phyloP scores from a whole-genome alignment of 1,284 basidiomycete species.

The Pholiota adiposa region DNA sequence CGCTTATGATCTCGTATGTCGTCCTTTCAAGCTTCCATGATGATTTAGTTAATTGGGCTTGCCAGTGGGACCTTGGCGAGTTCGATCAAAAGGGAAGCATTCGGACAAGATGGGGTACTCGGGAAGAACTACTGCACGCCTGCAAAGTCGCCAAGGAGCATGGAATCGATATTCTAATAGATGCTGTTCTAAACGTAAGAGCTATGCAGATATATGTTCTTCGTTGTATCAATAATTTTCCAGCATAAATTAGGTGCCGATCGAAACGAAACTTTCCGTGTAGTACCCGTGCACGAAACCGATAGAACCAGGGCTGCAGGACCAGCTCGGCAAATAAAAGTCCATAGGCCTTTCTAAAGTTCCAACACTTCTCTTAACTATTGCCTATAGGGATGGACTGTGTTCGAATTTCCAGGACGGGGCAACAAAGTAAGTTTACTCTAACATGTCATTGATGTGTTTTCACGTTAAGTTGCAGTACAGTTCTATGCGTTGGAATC shows the following conservation, averaged over 20 bases:
- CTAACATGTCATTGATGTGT: not conserved
- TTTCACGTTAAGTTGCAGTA: conserved; percentile 48
- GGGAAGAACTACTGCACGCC: conserved; percentile 76
- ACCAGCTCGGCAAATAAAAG: conserved; percentile 73
- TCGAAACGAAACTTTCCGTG: conserved; percentile 75
- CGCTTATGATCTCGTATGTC: conserved; percentile 75
- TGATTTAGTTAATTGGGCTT: not conserved
- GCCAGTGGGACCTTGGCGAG: conserved; percentile 90
- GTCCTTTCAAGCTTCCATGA: not conserved
- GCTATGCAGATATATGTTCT: not conserved
- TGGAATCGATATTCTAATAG: conserved; percentile 72
- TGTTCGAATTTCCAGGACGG: conserved; percentile 83
- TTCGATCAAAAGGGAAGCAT: conserved; percentile 86
- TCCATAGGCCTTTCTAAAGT: conserved; percentile 28
- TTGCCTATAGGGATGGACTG: conserved; percentile 76
- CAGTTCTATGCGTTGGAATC: conserved; percentile 68
- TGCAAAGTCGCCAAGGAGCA: conserved; percentile 61
- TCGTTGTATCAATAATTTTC: not conserved
- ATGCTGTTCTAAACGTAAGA: conserved; percentile 78
- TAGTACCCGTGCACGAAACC: conserved; percentile 72
- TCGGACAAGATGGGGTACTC: conserved; percentile 90
- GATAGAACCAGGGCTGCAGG: conserved; percentile 65
- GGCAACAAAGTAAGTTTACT: conserved; percentile 60
- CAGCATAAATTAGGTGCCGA: conserved; percentile 89
- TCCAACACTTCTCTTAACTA: not conserved